These are phyloP conservation scores for Populus deltoides DNA, from an alignment of 345 rosid species.

Conservation along the genomic window DNA sequence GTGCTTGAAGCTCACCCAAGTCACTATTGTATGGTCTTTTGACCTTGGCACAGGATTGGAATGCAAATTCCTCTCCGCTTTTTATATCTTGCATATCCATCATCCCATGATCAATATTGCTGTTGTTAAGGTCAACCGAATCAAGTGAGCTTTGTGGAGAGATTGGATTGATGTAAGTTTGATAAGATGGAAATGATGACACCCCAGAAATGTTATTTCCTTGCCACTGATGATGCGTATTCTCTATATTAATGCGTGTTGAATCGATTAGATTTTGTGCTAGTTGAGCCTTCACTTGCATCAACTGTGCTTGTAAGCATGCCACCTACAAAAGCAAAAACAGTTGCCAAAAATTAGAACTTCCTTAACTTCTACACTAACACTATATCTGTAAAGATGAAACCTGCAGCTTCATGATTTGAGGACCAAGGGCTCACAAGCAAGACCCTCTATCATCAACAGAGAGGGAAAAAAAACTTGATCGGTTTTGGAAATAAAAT, in stretches of 20 bases:
- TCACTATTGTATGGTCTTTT: slow-evolving; percentile 48
- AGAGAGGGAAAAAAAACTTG: too few relatives aligned
- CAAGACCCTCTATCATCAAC: neutral
- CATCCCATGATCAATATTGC: slow-evolving; percentile 18
- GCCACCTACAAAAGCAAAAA: slow-evolving; percentile 50
- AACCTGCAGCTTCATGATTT: neutral
- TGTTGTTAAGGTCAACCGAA: slow-evolving; percentile 39
- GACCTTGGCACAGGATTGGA: slow-evolving; percentile 36
- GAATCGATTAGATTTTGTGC: slow-evolving; percentile 46
- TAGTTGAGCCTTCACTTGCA: slow-evolving; percentile 77
- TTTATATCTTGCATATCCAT: slow-evolving; percentile 35
- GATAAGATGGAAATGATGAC: slow-evolving; percentile 28
- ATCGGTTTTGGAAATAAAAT: neutral
- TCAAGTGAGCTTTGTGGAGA: slow-evolving; percentile 80
- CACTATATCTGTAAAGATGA: neutral
- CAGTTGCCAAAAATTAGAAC: neutral
- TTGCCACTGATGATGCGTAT: slow-evolving; percentile 32
- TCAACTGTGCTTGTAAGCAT: slow-evolving; percentile 75
- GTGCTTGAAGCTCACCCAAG: slow-evolving; percentile 79
- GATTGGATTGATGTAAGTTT: slow-evolving; percentile 43
- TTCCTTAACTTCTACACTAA: neutral
- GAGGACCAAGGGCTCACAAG: neutral
- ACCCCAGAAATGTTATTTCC: slow-evolving; percentile 20
- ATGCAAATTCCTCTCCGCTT: slow-evolving; percentile 37
- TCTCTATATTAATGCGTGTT: slow-evolving; percentile 17